Evolutionary conservation across 2,329 filamentous ascomycete genomes (phyloP), one percentile per base, ranked within the genome.

Genomic region (Ambrosiella beaveri): DNA sequence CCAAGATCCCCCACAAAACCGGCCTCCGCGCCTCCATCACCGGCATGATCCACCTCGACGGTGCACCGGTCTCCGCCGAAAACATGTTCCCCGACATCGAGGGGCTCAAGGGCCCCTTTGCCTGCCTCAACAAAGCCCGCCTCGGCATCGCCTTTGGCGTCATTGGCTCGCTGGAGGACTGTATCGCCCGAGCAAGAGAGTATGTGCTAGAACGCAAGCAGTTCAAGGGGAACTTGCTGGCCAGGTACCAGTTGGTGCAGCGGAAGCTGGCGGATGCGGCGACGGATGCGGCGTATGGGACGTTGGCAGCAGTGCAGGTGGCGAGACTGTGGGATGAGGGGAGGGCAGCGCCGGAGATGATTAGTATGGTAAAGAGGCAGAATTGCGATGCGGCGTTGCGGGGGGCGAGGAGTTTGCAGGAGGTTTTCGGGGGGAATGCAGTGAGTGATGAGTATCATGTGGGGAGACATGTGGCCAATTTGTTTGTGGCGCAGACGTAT

Each of bases 371-470:
- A 68, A 98, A 98, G 79, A 78, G 93, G 64, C 90, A 97, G 73
- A 98, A 98, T 71, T 98, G 93, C 70, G 93, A 98, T 71, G 76
- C 84, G 56, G 93, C 93, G 13, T 74, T 98, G 65, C 74, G 79
- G 37, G 89, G 91, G 63, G 82, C 89, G 17, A 78, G 93, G 63
- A 74, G 77, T 67, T 74, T 98, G 61, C 93, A 98, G 71, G 93
- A 98, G 73, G 80, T 98, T 19, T 96, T 98, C 72, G 93, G 93
- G 59, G 93, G 93, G 37, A 98, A 98, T 67, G 93, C 93, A n/a
- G 88, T 93, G 54, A 95, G 89, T 66, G 93, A 98, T 65, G 93
- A 98, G 73, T 98, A 97, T 67, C 82, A 83, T 62, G 96, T 98
- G 66, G 93, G 88, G 13, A 81, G 93, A 63, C 93, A 97, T 73